Evolutionary conservation across 352 stramenopile genomes (phyloP), one percentile per base, ranked within the genome.

Genomic region (Phytophthora palmivora): DNA sequence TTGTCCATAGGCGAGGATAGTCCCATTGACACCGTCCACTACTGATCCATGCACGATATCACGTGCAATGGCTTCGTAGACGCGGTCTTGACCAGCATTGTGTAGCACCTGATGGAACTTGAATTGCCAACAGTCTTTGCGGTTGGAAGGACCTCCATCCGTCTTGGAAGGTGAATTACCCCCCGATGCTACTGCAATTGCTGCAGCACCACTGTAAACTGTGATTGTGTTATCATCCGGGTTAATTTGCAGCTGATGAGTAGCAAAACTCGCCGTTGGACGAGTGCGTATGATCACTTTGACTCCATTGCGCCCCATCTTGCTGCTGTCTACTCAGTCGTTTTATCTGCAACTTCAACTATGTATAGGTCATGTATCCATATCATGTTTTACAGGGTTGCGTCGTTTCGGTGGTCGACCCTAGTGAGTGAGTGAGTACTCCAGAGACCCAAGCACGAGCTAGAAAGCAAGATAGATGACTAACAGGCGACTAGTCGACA

Each of bases 81-180:
- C 89, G 32, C 90, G 90, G 58, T 96, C 87, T 67, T 98, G 91
- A 12, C 76, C 80, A 12, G 83, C 89, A 67, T 98, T 97, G 78
- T 98, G 91, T 48, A 98, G 79, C 54, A 98, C 83, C 58, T 98
- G 91, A 57, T 98, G 88, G 62, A 96, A 97, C 61, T 95, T 92
- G 68, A 98, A 98, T 38, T 86, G 85, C 83, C 83, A 94, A 43
- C 76, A 91, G 54, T 91, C 83, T 48, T 92, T 92, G 37, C 79
- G 81, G 70, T 94, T 94, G 1, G 78, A 91, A 10, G 83, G 86
- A 2, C 59, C 49, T 11, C 45, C 46, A 16, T 74, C 48, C 19
- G 58, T 55, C 21, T 68, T 69, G n/a, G 75, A 72, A 7, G 74
- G 64, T 5, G 65, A 60, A 6, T 22, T 24, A 15, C 50, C 62